Base-by-base conservation (phyloP, 768 basidiomycete species). In the Tylopilus cervinicoccineus region DNA sequence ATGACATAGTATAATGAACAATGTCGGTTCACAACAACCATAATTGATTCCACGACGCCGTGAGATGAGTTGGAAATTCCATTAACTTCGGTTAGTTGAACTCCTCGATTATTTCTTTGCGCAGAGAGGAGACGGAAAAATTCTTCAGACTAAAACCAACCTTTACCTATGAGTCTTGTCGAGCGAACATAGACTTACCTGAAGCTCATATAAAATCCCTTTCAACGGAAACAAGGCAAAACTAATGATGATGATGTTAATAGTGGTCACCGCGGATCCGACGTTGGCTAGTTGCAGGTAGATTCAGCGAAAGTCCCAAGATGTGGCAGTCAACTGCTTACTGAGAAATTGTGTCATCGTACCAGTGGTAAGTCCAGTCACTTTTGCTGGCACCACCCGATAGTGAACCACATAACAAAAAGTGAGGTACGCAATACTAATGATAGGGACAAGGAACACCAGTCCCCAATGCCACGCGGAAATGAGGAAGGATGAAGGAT, bases 381-480 rank as follows among this genome's bases (percentile, higher is more conserved):
- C 28, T 2, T 22, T 28, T 23, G 37, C 47, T 17, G 46, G 49
- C 8, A 57, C 56, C 23, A 53, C 42, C 8, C 31, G 55, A 44
- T 53, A 50, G 42, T 57, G 56, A 29, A 57, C 56, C 29, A 43
- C 42, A n/a, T 57, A 57, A 13, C 55, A 57, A 28, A 57, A 57
- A 4, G 38, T 17, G 38, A 57, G 56, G 20, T 57, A 57, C 1
- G 43, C 47, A 14, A 50, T 28, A 11, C 28, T 47, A 5, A 57
- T 34, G 5, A n/a, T 9, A 10, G 51, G 47, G 16, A 26, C 38
- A 2, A 57, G 9, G 20, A 57, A 3, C 9, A 47, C n/a, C 32
- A 36, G 13, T 28, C 31, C 27, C 55, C 51, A 50, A 42, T 47
- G 36, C 47, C 41, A 50, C n/a, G 26, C 4, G 20, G 32, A 40